Evolutionary conservation across 2,329 filamentous ascomycete species (phyloP), one percentile per base, ranked within the genome.

Genomic region (Alternaria ventricosa): DNA sequence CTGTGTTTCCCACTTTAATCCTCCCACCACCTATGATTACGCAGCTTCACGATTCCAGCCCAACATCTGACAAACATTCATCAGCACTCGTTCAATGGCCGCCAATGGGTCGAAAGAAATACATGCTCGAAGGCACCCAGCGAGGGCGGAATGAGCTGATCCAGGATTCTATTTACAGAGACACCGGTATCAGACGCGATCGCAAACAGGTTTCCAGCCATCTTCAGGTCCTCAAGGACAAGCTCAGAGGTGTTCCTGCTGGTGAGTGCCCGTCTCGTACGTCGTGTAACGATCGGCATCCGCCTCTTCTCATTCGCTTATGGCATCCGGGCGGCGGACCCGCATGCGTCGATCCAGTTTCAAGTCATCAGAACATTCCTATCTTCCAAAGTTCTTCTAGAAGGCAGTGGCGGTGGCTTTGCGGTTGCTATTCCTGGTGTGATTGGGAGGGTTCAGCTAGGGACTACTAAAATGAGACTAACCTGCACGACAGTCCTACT

Each of bases 151-250:
- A 90, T 71, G 87, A 89, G 75, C 78, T 89, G 49, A 88, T 90
- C 64, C 83, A 87, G 22, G 83, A 87, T 68, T 87, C 84, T 56
- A 89, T 90, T 63, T 78, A 81, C 67, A 83, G 83, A 60, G 79
- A 83, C 61, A 89, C 87, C 7, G 86, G 87, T 22, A 84, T 84
- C 60, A 72, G 70, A 25, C 81, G 88, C 57, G 79, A 76, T 15
- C 82, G 88, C 55, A 90, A 90, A 74, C 86, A 89, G 71, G 86
- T 90, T 5, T 89, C 88, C 0, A 90, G 88, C 69, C 88, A 90
- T 72, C 84, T 89, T 25, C 88, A 90, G 75, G 87, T 89, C 3
- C 80, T 90, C 20, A 87, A 88, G 73, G 83, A 82, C 12, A 85
- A 87, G 63, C 79, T 89, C 41, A 81, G 82, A 65, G 81, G 83